Evolutionary conservation across 2,329 filamentous ascomycete species (phyloP), one percentile per base, ranked within the genome.

Genomic region (Cytospora paraplurivora): DNA sequence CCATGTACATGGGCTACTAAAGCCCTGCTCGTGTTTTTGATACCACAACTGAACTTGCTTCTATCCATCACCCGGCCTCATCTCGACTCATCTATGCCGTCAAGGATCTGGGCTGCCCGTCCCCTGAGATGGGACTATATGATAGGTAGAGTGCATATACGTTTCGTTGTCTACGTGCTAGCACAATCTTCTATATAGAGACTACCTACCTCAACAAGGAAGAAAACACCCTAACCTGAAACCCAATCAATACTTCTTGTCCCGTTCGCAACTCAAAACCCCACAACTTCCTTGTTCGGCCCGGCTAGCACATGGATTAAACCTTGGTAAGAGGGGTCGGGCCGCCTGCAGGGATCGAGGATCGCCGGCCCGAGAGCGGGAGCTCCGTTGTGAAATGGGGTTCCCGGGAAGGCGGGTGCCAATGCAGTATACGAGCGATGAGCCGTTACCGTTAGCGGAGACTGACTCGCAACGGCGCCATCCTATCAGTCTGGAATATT

Each of bases 261-360:
- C 44, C 44, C 44, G 8, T 19, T 8, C n/a, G n/a, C 6, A 21
- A 7, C 19, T 12, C 38, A n/a, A n/a, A n/a, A n/a, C n/a, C n/a
- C n/a, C n/a, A n/a, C n/a, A n/a, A n/a, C n/a, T n/a, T n/a, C n/a
- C n/a, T n/a, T n/a, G n/a, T n/a, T n/a, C 27, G 27, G 27, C 27
- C 27, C 27, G 27, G 27, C 27, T 27, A 33, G 21, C 8, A 12
- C 15, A 54, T 15, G 27, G 32, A 34, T 54, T 54, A 3, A 44
- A 11, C n/a, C 12, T 33, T n/a, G 38, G n/a, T 34, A 8, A 17
- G n/a, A 4, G 49, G 32, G 38, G n/a, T 17, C 59, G 51, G 59
- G 59, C 41, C 51, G 51, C 37, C 17, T n/a, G n/a, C 32, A 55
- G 59, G 59, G 33, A 61, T 50, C 37, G 37, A 38, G 59, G 27